Conservation (phyloP, 2,329 filamentous ascomycete species). For the Drechslerella dactyloides region DNA sequence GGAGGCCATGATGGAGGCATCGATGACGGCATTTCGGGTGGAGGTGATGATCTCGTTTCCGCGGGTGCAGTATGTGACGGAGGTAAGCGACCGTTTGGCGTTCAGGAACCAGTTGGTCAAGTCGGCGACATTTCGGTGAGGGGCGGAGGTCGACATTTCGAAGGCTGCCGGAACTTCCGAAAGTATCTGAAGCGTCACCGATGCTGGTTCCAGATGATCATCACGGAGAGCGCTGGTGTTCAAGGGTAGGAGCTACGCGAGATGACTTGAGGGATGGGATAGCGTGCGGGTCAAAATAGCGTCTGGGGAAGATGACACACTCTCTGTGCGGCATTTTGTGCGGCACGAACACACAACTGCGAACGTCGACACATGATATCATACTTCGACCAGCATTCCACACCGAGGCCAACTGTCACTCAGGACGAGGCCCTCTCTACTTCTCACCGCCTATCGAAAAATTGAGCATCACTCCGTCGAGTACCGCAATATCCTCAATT, state of each 20-base stretch:
- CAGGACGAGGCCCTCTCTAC: not conserved
- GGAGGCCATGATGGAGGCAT: slow-evolving; percentile 54
- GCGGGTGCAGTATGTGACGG: slow-evolving; percentile 53
- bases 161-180: not conserved
- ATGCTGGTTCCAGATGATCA: slow-evolving; percentile 9
- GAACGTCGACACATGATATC: slow-evolving; percentile 40
- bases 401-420: not conserved
- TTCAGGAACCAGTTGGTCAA: slow-evolving; percentile 55
- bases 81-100: slow-evolving; percentile 54
- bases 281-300: not conserved
- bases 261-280: not conserved
- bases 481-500: not conserved
- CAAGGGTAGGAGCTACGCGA: not conserved
- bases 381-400: slow-evolving; percentile 7
- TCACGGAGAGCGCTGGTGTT: not conserved
- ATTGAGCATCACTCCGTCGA: not conserved
- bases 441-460: not conserved
- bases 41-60: slow-evolving; percentile 54
- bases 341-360: slow-evolving; percentile 5
- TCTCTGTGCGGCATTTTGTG: slow-evolving; percentile 11
- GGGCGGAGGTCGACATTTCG: slow-evolving; percentile 32
- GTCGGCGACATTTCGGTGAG: slow-evolving; percentile 58
- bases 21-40: slow-evolving; percentile 54
- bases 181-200: not conserved
- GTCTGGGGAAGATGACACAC: slow-evolving; percentile 13